Base-by-base conservation (phyloP, 305 asterid genomes). In the Plantago coronopus region DNA sequence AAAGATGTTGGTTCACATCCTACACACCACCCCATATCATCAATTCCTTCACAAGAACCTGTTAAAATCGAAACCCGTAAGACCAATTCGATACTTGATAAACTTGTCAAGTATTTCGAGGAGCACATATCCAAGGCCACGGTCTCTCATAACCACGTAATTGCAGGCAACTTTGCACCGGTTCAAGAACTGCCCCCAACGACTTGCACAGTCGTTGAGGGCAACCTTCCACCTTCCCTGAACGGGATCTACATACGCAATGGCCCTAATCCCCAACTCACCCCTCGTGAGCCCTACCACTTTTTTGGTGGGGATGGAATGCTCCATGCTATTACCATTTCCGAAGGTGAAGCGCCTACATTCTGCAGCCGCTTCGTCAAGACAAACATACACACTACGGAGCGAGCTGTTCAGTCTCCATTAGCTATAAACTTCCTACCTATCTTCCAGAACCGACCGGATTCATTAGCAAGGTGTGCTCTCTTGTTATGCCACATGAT, bases 271-370 rank as follows among this genome's bases (percentile, higher is more conserved):
- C 88, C 95, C 10, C 93, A 84, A 56, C 72, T 78, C 73, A 47
- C 67, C 56, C 93, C 89, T 5, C 75, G 71, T 11, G 93, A 93
- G 1, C 90, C 88, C 0, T 82, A 84, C 82, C 95, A 87, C 53
- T 61, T 78, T 16, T 76, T 81, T 13, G 94, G 85, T 20, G 94
- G 94, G 0, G 96, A 88, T 31, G 94, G 94, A 16, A 88, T 88
- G 96, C 87, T 87, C 17, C 96, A 84, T 57, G 43, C 78, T 1
- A 5, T 84, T 46, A 71, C 23, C 11, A 74, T 87, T 49, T 71
- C 80, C 21, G 34, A 49, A 17, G 89, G 96, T 13, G 57, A 42
- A 48, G 84, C 96, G n/a, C n/a, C n/a, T 54, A 72, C 68, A 0
- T 60, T 79, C 29, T 84, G 89, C 64, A 77, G 91, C 72, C 87